phyloP scores from a whole-genome alignment of 371 early-diverging fungal species.

The Syncephalastrum sp. region DNA sequence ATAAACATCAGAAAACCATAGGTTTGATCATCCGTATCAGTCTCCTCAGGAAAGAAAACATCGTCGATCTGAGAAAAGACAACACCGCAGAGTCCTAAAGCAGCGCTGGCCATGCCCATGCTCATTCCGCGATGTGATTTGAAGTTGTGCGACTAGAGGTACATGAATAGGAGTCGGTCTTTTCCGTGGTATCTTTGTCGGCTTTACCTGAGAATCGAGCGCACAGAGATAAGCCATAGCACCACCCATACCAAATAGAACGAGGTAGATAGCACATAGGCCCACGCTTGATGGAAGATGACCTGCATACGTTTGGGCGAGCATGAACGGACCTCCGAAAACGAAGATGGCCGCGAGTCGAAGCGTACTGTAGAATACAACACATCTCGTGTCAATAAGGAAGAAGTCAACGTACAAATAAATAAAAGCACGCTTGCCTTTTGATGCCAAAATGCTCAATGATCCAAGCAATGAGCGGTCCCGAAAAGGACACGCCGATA shows the following conservation, averaged over 20 bases:
- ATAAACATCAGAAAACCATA: constrained; percentile 39
- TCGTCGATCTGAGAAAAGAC: constrained; percentile 50
- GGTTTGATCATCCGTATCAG: constrained; percentile 21
- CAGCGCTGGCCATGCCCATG: constrained; percentile 44
- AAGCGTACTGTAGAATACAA: constrained; percentile 22
- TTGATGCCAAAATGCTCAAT: constrained; percentile 28
- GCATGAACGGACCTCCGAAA: constrained; percentile 32
- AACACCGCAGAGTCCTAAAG: constrained; percentile 39
- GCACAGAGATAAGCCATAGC: constrained; percentile 44
- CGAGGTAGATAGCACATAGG: constrained; percentile 35
- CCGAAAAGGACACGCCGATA: constrained; percentile 46
- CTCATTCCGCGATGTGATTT: constrained; percentile 39
- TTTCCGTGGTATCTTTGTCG: background rate
- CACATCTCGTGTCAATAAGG: constrained; percentile 1
- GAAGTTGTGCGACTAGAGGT: constrained; percentile 34
- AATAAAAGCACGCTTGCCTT: constrained; percentile 19
- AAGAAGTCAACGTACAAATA: background rate
- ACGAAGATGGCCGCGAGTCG: constrained; percentile 32
- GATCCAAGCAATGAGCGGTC: constrained; percentile 43
- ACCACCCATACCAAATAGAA: constrained; percentile 33
- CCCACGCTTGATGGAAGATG: constrained; percentile 28
- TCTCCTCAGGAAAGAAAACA: constrained; percentile 24
- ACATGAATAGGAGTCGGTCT: background rate
- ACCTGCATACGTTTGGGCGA: constrained; percentile 42
- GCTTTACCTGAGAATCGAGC: constrained; percentile 44